These are phyloP conservation scores for Daldinia sp. DNA, from an alignment of 2,329 filamentous ascomycete species.

Conservation along the genomic window DNA sequence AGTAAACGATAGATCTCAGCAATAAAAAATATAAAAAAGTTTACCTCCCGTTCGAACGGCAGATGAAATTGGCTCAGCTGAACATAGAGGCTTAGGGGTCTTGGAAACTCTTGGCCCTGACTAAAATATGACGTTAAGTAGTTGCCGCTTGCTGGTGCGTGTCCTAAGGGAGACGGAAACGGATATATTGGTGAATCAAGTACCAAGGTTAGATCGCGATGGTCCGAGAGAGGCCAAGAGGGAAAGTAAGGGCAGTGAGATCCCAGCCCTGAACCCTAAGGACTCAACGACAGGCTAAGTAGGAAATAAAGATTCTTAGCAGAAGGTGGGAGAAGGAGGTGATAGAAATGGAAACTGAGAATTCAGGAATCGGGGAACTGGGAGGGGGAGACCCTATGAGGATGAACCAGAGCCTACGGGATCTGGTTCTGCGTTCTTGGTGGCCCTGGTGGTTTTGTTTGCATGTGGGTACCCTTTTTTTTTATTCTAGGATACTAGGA, in stretches of 20 bases:
- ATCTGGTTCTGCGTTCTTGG: constrained; percentile 33
- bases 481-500: constrained; percentile 23
- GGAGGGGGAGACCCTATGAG: constrained; percentile 17
- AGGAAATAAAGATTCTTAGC: constrained; percentile 13
- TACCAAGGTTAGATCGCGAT: constrained; percentile 15
- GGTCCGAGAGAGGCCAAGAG: constrained; percentile 16
- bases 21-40: neutral
- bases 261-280: constrained; percentile 12
- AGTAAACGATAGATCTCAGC: constrained; percentile 10
- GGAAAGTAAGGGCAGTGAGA: too few species aligned
- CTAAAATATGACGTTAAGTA: constrained; percentile 40
- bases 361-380: constrained; percentile 6
- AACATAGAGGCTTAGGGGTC: constrained; percentile 39
- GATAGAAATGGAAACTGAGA: constrained; percentile 32
- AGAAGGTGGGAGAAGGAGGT: constrained; percentile 27
- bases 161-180: constrained; percentile 17
- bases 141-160: constrained; percentile 5
- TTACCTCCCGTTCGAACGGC: neutral
- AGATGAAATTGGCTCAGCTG: constrained; percentile 31
- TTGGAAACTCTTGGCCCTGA: constrained; percentile 41
- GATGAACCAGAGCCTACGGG: constrained; percentile 23
- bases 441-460: constrained; percentile 38
- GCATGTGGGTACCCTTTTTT: constrained; percentile 37
- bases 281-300: constrained; percentile 16
- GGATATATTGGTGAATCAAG: constrained; percentile 11